A percentile compares a stretch with the other conserved stretches of the same genome.
phyloP scores from a whole-genome alignment of 2,329 filamentous ascomycete genomes.

The Trichophyton mentagrophytes region DNA sequence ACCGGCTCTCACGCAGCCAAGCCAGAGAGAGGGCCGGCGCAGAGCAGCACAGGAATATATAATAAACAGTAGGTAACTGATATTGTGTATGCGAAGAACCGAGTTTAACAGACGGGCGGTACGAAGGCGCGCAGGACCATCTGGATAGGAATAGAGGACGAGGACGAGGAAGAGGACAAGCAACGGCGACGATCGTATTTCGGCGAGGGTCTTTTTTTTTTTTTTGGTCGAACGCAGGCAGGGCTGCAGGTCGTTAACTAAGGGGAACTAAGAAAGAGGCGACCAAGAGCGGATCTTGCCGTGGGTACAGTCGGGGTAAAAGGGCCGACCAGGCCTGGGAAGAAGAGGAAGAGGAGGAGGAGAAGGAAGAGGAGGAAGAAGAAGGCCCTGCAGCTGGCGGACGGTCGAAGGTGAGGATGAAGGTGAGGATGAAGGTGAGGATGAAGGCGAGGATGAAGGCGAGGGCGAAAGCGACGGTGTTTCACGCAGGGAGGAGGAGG shows the following conservation, averaged over 20 bases:
- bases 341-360: not conserved
- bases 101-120: not conserved
- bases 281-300: constrained; percentile 5
- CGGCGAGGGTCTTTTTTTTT: too few relatives aligned
- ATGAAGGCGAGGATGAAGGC: not conserved
- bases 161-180: too few relatives aligned
- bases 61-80: not conserved
- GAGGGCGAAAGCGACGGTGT: not conserved
- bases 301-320: constrained; percentile 9
- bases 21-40: constrained; percentile 9
- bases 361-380: not conserved
- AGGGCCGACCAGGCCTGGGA: constrained; percentile 8
- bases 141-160: not conserved
- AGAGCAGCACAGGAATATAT: constrained; percentile 11
- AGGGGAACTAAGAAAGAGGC: not conserved
- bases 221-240: too few relatives aligned
- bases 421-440: not conserved
- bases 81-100: too few relatives aligned
- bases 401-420: too few relatives aligned
- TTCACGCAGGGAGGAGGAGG: not conserved
- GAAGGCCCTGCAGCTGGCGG: not conserved
- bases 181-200: too few relatives aligned
- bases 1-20: constrained; percentile 7
- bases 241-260: too few relatives aligned
- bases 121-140: not conserved